These are phyloP conservation scores for Dendrothele bispora DNA, from an alignment of 768 basidiomycete genomes.

Conservation along the genomic window DNA sequence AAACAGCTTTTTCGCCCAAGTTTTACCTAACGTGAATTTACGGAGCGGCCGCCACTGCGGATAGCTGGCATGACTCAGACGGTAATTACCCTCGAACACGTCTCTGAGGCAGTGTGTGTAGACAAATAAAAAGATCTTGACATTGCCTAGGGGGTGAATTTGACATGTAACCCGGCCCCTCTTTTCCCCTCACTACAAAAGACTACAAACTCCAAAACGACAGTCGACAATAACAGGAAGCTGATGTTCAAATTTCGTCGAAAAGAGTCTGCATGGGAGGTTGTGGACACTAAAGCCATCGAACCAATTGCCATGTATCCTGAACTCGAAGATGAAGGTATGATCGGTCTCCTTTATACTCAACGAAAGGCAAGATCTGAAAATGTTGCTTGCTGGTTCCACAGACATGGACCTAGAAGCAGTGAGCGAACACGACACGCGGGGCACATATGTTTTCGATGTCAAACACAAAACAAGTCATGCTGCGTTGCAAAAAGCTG, in stretches of 20 bases:
- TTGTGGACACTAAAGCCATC: slow-evolving; percentile 64
- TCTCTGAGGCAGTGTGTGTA: no score
- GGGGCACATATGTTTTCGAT: slow-evolving; percentile 66
- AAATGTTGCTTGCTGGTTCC: slow-evolving; percentile 6
- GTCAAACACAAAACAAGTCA: slow-evolving; percentile 44
- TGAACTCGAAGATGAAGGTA: slow-evolving; percentile 55
- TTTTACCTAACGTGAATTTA: no score
- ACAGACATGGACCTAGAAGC: slow-evolving; percentile 60
- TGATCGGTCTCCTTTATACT: no score
- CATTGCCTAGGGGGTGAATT: no score
- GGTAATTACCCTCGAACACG: no score
- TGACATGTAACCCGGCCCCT: no score
- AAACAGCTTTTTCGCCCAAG: no score
- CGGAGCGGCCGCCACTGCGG: no score
- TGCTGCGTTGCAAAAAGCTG: slow-evolving; percentile 49
- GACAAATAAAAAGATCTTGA: no score
- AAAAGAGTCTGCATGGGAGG: slow-evolving; percentile 73
- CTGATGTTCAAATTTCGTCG: slow-evolving; percentile 51
- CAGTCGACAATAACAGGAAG: no score
- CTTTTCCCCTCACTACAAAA: not conserved
- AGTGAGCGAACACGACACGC: slow-evolving; percentile 52
- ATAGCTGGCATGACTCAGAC: no score
- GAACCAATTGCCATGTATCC: slow-evolving; percentile 66
- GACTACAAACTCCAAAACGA: no score
- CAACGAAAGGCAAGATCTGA: not conserved